Conservation (phyloP, 2,329 filamentous ascomycete species). For the Leptographium wingfieldii region DNA sequence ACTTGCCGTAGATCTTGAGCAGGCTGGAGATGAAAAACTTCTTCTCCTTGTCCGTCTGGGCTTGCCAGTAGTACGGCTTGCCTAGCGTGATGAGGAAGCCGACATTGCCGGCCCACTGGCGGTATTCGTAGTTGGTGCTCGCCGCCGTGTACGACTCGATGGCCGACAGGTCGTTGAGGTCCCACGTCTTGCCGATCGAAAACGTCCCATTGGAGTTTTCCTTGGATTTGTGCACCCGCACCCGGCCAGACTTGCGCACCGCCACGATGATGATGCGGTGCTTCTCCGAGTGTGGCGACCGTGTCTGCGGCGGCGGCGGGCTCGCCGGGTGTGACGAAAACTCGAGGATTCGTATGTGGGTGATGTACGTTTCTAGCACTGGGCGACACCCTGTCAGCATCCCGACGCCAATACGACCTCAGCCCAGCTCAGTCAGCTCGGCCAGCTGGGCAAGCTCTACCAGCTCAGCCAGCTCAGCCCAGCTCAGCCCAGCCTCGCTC, state of each 20-base stretch:
- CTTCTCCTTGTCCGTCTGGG: slow-evolving; percentile 87
- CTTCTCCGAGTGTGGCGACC: slow-evolving; percentile 64
- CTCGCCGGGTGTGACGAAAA: slow-evolving; percentile 70
- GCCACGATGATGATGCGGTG: slow-evolving; percentile 83
- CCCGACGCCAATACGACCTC: background rate
- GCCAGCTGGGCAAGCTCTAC: too few relatives aligned
- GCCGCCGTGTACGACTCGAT: slow-evolving; percentile 71
- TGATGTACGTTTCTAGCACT: slow-evolving; percentile 94
- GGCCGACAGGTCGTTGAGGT: slow-evolving; percentile 73
- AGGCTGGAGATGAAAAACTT: slow-evolving; percentile 96
- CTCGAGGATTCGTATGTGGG: slow-evolving; percentile 84
- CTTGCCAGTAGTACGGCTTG: slow-evolving; percentile 96
- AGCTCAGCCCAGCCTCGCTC: too few relatives aligned
- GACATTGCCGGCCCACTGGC: slow-evolving; percentile 68
- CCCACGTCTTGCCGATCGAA: slow-evolving; percentile 97
- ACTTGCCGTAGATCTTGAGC: slow-evolving; percentile 94
- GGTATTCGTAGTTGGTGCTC: slow-evolving; percentile 40
- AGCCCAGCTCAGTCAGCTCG: too few relatives aligned
- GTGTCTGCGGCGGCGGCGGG: slow-evolving; percentile 71
- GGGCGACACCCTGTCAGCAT: slow-evolving; percentile 1
- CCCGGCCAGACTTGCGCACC: slow-evolving; percentile 80
- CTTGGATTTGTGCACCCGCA: slow-evolving; percentile 92
- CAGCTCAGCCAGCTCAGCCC: too few relatives aligned
- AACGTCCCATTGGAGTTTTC: slow-evolving; percentile 91
- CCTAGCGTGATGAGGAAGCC: slow-evolving; percentile 82